Conservation (phyloP, 2,329 filamentous ascomycete genomes). For the Zymoseptoria brevis region DNA sequence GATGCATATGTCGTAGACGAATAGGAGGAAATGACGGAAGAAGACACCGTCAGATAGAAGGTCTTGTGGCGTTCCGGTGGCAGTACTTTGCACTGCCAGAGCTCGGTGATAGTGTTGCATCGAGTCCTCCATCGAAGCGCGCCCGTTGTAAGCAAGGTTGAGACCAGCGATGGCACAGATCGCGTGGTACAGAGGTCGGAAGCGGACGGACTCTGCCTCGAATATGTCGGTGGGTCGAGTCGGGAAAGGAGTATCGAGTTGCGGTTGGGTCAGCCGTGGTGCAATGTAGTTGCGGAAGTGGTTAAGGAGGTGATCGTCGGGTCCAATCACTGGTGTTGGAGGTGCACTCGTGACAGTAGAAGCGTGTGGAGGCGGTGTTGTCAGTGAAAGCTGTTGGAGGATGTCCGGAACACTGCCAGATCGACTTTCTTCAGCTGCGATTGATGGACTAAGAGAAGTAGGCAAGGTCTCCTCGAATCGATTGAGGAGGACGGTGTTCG, state of each 20-base stretch:
- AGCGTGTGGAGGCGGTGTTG: slow-evolving; percentile 13
- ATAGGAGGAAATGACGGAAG: slow-evolving; percentile 49
- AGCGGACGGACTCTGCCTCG: slow-evolving; percentile 37
- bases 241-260: slow-evolving; percentile 6
- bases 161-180: slow-evolving; percentile 52
- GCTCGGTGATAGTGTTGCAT: slow-evolving; percentile 50
- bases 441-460: slow-evolving; percentile 1
- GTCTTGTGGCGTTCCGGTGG: slow-evolving; percentile 41
- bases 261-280: slow-evolving; percentile 19
- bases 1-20: slow-evolving; percentile 47
- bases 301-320: slow-evolving; percentile 17
- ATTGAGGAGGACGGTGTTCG: slow-evolving; percentile 44
- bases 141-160: slow-evolving; percentile 42
- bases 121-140: slow-evolving; percentile 39
- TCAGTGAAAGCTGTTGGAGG: slow-evolving; percentile 18
- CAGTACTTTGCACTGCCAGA: slow-evolving; percentile 34
- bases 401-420: slow-evolving; percentile 16
- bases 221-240: slow-evolving; percentile 21
- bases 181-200: slow-evolving; percentile 48
- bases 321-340: slow-evolving; percentile 5
- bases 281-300: slow-evolving; percentile 25
- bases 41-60: slow-evolving; percentile 50
- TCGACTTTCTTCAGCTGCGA: slow-evolving; percentile 2
- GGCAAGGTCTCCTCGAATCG: slow-evolving; percentile 40
- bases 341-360: slow-evolving; percentile 8